A percentile compares a stretch with the other conserved stretches of the same genome.
Conservation (phyloP, 352 stramenopile species). For the Globisporangium cylindrosporum region DNA sequence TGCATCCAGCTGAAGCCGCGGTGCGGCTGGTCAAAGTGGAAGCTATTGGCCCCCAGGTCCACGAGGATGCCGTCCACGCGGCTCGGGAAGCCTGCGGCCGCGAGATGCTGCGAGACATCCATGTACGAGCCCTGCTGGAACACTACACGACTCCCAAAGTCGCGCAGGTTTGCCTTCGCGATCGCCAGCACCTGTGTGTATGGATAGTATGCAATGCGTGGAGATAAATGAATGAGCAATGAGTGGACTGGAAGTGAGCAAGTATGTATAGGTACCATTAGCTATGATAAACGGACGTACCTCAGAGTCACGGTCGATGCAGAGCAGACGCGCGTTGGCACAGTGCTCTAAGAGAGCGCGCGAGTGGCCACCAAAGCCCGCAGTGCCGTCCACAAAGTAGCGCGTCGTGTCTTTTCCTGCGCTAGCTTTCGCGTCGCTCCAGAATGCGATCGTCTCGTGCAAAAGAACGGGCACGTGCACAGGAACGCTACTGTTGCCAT, state of each 20-base stretch:
- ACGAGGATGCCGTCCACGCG: slow-evolving; percentile 68
- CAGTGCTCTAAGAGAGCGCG: slow-evolving; percentile 51
- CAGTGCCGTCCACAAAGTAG: slow-evolving; percentile 76
- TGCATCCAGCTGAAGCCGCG: slow-evolving; percentile 73
- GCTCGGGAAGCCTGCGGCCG: slow-evolving; percentile 33
- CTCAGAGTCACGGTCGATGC: slow-evolving; percentile 77
- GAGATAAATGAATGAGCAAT: neutral
- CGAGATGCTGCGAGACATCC: slow-evolving; percentile 42
- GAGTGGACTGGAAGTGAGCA: neutral
- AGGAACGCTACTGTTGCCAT: slow-evolving; percentile 19
- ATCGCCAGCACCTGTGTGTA: slow-evolving; percentile 39
- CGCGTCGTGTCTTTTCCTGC: slow-evolving; percentile 4
- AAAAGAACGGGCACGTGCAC: slow-evolving; percentile 62
- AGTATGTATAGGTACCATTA: neutral
- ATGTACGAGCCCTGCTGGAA: slow-evolving; percentile 66
- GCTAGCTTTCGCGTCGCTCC: slow-evolving; percentile 10
- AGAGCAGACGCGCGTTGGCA: slow-evolving; percentile 54
- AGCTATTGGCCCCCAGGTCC: slow-evolving; percentile 81
- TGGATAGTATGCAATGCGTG: neutral
- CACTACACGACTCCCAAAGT: slow-evolving; percentile 45
- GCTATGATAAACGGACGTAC: slow-evolving; percentile 4
- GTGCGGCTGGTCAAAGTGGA: slow-evolving; percentile 68
- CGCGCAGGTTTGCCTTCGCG: slow-evolving; percentile 42
- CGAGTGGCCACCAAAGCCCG: slow-evolving; percentile 69
- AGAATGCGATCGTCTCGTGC: slow-evolving; percentile 43